Evolutionary conservation across 305 asterid genomes (phyloP), one percentile per base, ranked within the genome.

Genomic region (Caryopteris hybrid): DNA sequence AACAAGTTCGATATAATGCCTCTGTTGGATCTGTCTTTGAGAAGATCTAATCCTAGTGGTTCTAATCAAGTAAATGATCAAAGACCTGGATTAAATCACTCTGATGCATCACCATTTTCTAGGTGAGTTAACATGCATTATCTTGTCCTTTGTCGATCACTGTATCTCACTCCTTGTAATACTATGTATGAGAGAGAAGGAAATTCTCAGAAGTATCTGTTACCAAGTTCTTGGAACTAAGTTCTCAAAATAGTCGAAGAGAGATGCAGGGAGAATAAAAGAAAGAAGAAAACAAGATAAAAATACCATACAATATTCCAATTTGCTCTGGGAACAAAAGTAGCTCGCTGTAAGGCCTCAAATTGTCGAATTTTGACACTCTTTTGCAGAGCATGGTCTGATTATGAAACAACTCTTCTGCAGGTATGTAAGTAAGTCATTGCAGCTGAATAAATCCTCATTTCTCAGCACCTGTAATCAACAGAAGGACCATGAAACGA

Each of bases 41-140:
- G 81, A 73, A 84, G 95, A 78, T 74, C 85, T 66, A 76, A 82
- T 50, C 81, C 83, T 29, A 71, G 71, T 61, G 76, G 74, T 59
- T 82, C 82, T 12, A 84, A 82, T 79, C 89, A 76, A 76, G 75
- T 46, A 50, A 69, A 79, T 42, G 87, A 84, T 50, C 93, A 83
- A 68, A 71, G 71, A 75, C 80, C 57, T 25, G 55, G 64, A 60
- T 73, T 94, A 71, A 89, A 87, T 74, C 99, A 87, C 75, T 94
- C 99, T 6, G 89, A 87, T 79, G 90, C 90, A 45, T 94, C 99
- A n/a, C 86, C 99, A 61, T 94, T 94, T 77, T 89, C 96, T n/a
- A 69, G 96, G 99, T 94, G 77, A 87, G 87, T 78, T 54, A 20
- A 22, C 53, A 58, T 62, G 27, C 67, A n/a, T 36, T 47, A 29